Percentiles rank a stretch among this genome's conserved stretches.
phyloP scores from a whole-genome alignment of 1,139 yeast genomes.

The Blastobotrys persicus region DNA sequence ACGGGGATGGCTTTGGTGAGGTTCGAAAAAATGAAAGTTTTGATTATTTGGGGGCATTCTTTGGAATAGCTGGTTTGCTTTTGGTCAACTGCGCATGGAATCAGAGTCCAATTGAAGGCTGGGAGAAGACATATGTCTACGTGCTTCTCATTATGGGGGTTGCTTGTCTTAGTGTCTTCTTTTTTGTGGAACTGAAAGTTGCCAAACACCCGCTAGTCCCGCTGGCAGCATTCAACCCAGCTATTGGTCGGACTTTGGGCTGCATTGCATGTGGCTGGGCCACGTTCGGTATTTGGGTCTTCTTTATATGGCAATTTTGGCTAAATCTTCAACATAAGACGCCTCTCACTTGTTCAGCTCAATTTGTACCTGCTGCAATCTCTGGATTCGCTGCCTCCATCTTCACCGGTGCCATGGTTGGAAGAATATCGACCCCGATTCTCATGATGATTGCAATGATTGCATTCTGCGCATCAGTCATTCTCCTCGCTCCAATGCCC shows the following conservation, averaged over 20 bases:
- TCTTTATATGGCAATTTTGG: conserved; percentile 44
- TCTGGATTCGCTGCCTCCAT: conserved; percentile 50
- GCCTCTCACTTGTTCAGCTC: conserved; percentile 43
- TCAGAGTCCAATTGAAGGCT: conserved; percentile 60
- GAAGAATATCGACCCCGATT: conserved; percentile 41
- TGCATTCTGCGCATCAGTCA: conserved; percentile 44
- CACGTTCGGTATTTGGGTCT: conserved; percentile 60
- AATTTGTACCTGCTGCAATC: conserved; percentile 36
- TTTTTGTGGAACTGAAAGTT: conserved; percentile 39
- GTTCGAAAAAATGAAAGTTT: conserved; percentile 29
- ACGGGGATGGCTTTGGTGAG: neutral
- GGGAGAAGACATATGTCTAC: conserved; percentile 52
- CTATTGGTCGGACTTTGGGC: conserved; percentile 46
- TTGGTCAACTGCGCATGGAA: conserved; percentile 57
- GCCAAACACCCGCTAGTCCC: conserved; percentile 48
- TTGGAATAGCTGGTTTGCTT: conserved; percentile 51
- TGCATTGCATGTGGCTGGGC: conserved; percentile 60
- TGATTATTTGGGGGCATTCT: conserved; percentile 49
- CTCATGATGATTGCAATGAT: conserved; percentile 48
- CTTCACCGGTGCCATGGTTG: conserved; percentile 42
- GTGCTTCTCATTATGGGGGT: conserved; percentile 50
- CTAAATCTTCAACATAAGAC: conserved; percentile 36
- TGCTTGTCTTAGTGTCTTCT: conserved; percentile 39
- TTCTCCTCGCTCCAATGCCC: conserved; percentile 48
- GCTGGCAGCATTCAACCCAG: conserved; percentile 38